Conservation (phyloP, 257 asterid genomes). For the Catharanthus roseus region DNA sequence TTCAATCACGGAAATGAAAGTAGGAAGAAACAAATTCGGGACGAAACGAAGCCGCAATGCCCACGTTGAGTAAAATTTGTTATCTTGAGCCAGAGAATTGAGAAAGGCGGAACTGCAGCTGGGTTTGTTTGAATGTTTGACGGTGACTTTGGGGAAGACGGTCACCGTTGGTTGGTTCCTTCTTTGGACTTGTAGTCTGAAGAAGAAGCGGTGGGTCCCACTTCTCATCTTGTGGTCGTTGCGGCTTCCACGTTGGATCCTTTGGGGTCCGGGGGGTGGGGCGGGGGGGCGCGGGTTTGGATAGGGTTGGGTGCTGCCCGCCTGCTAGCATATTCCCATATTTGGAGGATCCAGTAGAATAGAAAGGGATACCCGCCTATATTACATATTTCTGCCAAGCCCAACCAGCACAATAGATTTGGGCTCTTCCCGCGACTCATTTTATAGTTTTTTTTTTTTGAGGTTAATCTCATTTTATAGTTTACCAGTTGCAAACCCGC, state of each 20-base stretch:
- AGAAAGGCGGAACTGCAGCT: neutral
- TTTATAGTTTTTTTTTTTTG: no score
- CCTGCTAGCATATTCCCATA: no score
- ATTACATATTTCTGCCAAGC: no score
- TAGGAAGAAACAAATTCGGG: neutral
- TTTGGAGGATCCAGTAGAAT: no score
- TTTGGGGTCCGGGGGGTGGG: neutral
- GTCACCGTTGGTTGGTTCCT: neutral
- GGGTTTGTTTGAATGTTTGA: neutral
- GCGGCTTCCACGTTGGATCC: slow-evolving; percentile 3
- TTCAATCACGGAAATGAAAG: neutral
- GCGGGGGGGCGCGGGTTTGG: no score
- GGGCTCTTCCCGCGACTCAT: no score
- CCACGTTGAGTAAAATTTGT: neutral
- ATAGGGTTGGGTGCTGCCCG: no score
- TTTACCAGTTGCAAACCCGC: no score
- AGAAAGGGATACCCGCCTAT: no score
- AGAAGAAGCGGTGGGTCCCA: neutral
- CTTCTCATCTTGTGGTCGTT: neutral
- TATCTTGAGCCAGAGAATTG: no score
- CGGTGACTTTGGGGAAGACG: neutral
- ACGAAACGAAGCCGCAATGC: neutral
- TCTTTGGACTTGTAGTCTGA: neutral
- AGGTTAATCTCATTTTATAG: no score
- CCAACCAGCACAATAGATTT: no score